These are phyloP conservation scores for Sporothrix inflata DNA, from an alignment of 2,329 filamentous ascomycete species.

Conservation along the genomic window DNA sequence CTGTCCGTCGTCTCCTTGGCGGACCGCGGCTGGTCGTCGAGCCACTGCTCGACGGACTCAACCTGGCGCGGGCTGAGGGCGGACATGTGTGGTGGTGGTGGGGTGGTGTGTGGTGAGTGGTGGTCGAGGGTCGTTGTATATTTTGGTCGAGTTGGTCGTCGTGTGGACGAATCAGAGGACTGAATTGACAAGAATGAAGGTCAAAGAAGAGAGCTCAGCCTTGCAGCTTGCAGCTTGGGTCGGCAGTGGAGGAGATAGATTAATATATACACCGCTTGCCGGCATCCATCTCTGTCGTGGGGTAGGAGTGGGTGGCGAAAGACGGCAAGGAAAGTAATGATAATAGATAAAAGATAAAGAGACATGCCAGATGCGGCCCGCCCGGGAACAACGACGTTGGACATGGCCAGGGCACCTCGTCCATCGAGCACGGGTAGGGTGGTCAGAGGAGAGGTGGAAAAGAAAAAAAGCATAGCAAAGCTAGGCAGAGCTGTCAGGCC, in stretches of 20 bases:
- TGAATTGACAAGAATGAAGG: too few species aligned
- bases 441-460: background rate
- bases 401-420: background rate
- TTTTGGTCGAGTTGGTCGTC: background rate
- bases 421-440: background rate
- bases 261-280: constrained; percentile 8
- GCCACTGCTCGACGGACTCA: constrained; percentile 31
- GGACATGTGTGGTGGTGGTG: constrained; percentile 15
- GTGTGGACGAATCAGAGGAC: too few species aligned
- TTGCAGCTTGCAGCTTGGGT: constrained; percentile 10
- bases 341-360: background rate
- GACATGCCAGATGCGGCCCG: constrained; percentile 3
- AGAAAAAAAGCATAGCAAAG: background rate
- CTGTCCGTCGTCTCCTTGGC: background rate
- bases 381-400: background rate
- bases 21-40: constrained; percentile 14
- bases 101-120: background rate
- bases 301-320: background rate
- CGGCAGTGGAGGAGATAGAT: background rate
- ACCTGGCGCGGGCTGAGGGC: constrained; percentile 11
- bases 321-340: constrained; percentile 2
- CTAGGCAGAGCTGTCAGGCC: constrained; percentile 9
- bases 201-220: background rate
- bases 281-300: background rate
- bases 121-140: background rate